These are phyloP conservation scores for Heliamphora exappendiculata DNA, from an alignment of 148 eudicot species.

Conservation along the genomic window DNA sequence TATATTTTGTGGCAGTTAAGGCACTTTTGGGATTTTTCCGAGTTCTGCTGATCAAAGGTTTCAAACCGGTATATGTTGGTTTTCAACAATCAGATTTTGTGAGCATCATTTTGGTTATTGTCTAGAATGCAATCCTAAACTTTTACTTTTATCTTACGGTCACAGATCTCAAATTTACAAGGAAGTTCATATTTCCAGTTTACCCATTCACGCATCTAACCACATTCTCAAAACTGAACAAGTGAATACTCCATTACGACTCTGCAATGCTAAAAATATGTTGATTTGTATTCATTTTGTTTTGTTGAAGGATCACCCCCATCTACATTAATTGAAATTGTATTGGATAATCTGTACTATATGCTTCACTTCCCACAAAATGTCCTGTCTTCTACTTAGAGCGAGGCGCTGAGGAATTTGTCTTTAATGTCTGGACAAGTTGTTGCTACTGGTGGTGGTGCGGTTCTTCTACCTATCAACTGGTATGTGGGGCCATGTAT, in stretches of 20 bases:
- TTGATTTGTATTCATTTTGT: background rate
- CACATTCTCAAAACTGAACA: no score
- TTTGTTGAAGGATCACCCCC: background rate
- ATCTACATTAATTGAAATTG: background rate
- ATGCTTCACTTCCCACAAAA: background rate
- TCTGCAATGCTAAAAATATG: background rate
- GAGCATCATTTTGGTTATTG: background rate
- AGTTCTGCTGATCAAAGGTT: background rate
- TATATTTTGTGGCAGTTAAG: background rate
- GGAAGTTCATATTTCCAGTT: no score
- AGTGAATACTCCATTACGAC: no score
- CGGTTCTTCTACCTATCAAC: constrained; percentile 7
- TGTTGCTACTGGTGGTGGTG: constrained; percentile 23
- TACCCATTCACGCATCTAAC: no score
- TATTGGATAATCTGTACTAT: background rate
- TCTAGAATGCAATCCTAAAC: no score
- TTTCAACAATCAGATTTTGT: background rate
- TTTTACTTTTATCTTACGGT: no score
- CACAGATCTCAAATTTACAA: no score
- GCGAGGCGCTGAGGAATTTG: constrained; percentile 11
- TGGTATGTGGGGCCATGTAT: constrained; percentile 12
- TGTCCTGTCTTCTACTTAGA: constrained; percentile 4
- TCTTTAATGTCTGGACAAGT: constrained; percentile 10
- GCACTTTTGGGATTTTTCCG: background rate
- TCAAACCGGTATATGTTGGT: background rate